Evolutionary conservation across 371 early-diverging fungal species (phyloP).

Genomic region (Mucor velutinosus): DNA sequence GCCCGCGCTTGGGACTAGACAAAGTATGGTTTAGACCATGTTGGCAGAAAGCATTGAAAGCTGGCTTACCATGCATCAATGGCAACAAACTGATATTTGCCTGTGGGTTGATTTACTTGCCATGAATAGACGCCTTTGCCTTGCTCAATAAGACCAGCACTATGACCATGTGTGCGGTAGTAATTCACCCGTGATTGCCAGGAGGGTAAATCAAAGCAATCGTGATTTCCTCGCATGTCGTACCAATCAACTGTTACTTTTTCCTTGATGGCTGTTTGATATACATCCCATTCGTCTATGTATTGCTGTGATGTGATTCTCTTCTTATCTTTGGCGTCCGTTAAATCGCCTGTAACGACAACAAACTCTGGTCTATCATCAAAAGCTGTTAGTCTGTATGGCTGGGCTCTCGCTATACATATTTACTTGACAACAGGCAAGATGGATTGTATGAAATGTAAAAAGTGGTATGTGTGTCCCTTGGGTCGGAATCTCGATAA

Average conservation of each 20-base stretch:
- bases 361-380: constrained; percentile 63
- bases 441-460: constrained; percentile 72
- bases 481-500: constrained; percentile 67
- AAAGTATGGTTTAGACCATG: neutral
- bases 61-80: constrained; percentile 78
- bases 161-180: constrained; percentile 57
- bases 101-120: constrained; percentile 61
- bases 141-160: constrained; percentile 44
- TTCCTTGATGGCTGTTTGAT: constrained; percentile 64
- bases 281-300: constrained; percentile 81
- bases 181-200: constrained; percentile 68
- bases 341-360: constrained; percentile 79
- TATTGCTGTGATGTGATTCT: constrained; percentile 74
- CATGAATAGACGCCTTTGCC: constrained; percentile 64
- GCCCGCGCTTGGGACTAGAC: constrained; percentile 71
- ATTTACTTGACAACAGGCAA: constrained; percentile 62
- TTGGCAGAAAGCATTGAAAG: neutral
- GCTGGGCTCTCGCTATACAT: neutral
- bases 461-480: constrained; percentile 75
- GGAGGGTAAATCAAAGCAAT: constrained; percentile 79
- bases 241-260: constrained; percentile 59
- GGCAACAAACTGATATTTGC: constrained; percentile 82
- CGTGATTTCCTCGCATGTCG: constrained; percentile 89
- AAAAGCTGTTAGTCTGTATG: neutral
- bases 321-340: constrained; percentile 81